Evolutionary conservation across 1,284 basidiomycete species (phyloP).

Genomic region (Cronartium quercuum): DNA sequence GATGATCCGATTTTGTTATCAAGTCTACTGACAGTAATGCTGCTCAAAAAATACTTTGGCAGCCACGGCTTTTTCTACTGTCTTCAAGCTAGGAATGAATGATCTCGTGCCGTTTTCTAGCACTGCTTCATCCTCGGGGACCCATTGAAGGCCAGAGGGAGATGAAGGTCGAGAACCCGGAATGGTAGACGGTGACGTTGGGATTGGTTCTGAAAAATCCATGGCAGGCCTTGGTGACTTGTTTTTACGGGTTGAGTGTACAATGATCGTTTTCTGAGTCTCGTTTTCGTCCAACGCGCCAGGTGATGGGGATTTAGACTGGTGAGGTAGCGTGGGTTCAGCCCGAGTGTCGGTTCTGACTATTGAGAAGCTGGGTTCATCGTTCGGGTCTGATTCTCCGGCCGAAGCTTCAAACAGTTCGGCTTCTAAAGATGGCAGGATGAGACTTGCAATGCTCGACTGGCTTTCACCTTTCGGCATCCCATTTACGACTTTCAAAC

Average conservation of each 20-base stretch:
- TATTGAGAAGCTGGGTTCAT: no score
- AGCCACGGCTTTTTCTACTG: constrained; percentile 85
- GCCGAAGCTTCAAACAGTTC: neutral
- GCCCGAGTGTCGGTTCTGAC: no score
- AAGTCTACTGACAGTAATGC: constrained; percentile 60
- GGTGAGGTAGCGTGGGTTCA: no score
- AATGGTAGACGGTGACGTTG: constrained; percentile 39
- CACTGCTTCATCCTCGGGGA: constrained; percentile 3
- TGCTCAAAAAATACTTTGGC: constrained; percentile 94
- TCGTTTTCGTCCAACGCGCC: neutral
- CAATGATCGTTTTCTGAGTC: constrained; percentile 54
- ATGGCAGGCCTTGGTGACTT: constrained; percentile 63
- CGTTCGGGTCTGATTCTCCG: neutral
- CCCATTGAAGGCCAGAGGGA: neutral
- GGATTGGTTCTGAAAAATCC: constrained; percentile 41
- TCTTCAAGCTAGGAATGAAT: constrained; percentile 72
- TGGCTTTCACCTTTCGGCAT: neutral
- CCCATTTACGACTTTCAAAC: neutral
- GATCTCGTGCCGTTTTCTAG: neutral
- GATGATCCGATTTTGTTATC: constrained; percentile 37
- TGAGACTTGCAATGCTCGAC: neutral
- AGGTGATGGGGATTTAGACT: neutral
- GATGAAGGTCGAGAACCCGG: neutral
- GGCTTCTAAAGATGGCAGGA: no score
- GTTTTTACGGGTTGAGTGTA: constrained; percentile 68